Base-by-base conservation (phyloP, 805 yeast genomes). In the Hyphopichia homilentoma region DNA sequence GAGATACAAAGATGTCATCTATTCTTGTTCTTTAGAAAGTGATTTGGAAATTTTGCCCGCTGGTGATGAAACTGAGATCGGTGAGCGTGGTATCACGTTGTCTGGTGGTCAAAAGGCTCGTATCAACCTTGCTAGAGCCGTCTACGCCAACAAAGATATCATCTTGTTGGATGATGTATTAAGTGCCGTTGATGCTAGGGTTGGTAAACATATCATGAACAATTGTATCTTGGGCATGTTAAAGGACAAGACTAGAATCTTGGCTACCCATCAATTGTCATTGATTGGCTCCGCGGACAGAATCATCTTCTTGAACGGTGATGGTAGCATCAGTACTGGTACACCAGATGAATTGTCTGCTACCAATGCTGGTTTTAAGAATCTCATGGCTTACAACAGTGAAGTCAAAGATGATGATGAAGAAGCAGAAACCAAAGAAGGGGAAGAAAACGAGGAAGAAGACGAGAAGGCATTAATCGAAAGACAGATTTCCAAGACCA, bases 71-170 rank as follows among this genome's bases (percentile, higher is more conserved):
- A 58, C 66, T 13, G 65, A 60, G 41, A 54, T 60, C 36, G 66
- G 66, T 38, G 65, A 60, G 41, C 40, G 61, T 28, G 66, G 66
- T 32, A 54, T 60, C 15, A 60, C 65, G 0, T 50, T 60, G 26
- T 56, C 63, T 12, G 66, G 66, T 11, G 66, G 66, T 19, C 66
- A 60, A 41, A 59, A 59, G 35, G 65, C 66, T 2, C 42, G 65
- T 38, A 50, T 59, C 34, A 57, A 55, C 37, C 50, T 60, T 23
- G 66, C 66, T 3, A 44, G 66, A 36, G 55, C 66, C 6, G 61
- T 60, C n/a, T 59, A 59, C 40, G 50, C 55, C 9, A 39, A 53
- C 33, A 40, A 36, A 21, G 63, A 59, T 29, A 56, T 57, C 19
- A 44, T 57, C 16, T 42, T 60, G 11, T 34, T 57, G 39, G 64